A percentile compares a stretch with the other conserved stretches of the same genome.
These are phyloP conservation scores for Willaertia magna DNA, from an alignment of 208 protist genomes.

Conservation along the genomic window DNA sequence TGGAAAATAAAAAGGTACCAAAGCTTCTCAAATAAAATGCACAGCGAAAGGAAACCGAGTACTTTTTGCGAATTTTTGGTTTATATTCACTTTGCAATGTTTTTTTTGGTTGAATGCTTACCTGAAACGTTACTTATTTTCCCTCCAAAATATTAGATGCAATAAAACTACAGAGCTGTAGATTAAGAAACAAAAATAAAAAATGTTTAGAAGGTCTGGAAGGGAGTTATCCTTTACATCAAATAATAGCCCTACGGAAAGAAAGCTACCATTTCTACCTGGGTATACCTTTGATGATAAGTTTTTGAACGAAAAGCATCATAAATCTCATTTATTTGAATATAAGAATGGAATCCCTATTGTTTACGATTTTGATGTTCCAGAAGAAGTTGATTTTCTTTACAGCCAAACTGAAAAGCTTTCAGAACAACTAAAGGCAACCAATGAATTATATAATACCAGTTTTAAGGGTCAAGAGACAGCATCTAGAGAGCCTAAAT, in stretches of 20 bases:
- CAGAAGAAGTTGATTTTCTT: background rate
- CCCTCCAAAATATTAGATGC: too few relatives aligned
- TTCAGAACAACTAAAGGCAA: background rate
- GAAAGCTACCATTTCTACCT: background rate
- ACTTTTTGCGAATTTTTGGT: too few relatives aligned
- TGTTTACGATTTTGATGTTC: background rate
- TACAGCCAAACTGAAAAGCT: background rate
- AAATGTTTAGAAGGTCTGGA: too few relatives aligned
- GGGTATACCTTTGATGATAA: background rate
- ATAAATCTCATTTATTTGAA: background rate
- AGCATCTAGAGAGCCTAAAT: constrained; percentile 57
- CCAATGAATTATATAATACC: background rate
- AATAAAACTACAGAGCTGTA: too few relatives aligned
- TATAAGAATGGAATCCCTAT: background rate
- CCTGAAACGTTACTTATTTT: too few relatives aligned
- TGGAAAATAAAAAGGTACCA: too few relatives aligned
- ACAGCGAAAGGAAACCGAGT: too few relatives aligned
- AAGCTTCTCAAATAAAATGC: too few relatives aligned
- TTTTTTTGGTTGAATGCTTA: too few relatives aligned
- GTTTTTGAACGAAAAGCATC: background rate
- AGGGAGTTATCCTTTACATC: background rate
- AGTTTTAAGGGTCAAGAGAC: constrained; percentile 22
- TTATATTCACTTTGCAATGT: too few relatives aligned
- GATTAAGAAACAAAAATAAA: too few relatives aligned
- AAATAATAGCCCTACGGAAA: background rate